Percentiles rank a stretch among this genome's conserved stretches.
phyloP scores from a whole-genome alignment of 2,329 filamentous ascomycete species.

The Exophiala sp. region DNA sequence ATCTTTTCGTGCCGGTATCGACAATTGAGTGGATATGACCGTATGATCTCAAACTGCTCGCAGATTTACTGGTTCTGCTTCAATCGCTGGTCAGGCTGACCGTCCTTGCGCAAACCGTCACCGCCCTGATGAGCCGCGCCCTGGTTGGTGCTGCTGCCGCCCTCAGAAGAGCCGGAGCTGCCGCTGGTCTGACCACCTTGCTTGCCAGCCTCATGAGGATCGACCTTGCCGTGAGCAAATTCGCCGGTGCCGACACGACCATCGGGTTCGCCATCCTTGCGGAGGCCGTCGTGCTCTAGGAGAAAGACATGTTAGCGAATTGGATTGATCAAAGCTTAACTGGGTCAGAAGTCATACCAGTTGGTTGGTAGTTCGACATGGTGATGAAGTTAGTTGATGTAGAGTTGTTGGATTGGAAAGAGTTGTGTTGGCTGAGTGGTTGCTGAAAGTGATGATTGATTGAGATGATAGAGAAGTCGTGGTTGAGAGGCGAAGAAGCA shows the following conservation, averaged over 20 bases:
- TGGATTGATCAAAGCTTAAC: background rate
- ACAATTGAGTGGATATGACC: too few species aligned
- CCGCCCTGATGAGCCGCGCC: conserved; percentile 16
- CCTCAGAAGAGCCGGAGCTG: background rate
- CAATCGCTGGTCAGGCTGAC: conserved; percentile 24
- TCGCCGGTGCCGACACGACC: conserved; percentile 18
- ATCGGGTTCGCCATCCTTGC: conserved; percentile 26
- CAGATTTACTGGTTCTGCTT: conserved; percentile 21
- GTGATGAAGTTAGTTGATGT: conserved; percentile 3
- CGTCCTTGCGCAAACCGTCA: conserved; percentile 23
- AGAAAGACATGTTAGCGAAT: background rate
- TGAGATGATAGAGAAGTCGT: background rate
- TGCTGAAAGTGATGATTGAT: conserved; percentile 2
- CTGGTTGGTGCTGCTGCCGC: conserved; percentile 10
- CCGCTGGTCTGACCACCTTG: conserved; percentile 18
- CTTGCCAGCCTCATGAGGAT: conserved; percentile 26
- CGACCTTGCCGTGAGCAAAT: conserved; percentile 28
- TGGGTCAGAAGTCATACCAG: conserved; percentile 3
- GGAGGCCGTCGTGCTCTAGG: conserved; percentile 26
- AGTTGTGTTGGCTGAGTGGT: background rate
- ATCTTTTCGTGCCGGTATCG: too few species aligned
- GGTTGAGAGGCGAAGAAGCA: background rate
- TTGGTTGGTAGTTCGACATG: conserved; percentile 29
- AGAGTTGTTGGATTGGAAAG: background rate
- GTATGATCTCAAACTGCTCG: too few species aligned